A percentile compares a stretch with the other conserved stretches of the same genome.
Conservation (phyloP, 2,329 filamentous ascomycete species). For the Claviceps purpurea region DNA sequence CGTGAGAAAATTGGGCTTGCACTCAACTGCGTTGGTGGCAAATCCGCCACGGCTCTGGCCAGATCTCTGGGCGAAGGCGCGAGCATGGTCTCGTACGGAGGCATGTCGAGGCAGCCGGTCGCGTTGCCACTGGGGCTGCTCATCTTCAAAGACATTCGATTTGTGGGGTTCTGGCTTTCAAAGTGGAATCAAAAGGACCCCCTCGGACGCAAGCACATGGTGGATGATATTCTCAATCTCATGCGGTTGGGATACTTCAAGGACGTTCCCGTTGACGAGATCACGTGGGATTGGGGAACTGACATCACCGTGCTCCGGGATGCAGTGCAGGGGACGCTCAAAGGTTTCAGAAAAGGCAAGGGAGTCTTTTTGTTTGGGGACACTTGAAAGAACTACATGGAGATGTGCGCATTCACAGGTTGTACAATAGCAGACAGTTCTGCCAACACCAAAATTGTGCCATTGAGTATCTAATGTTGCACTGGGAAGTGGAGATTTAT, state of each 20-base stretch:
- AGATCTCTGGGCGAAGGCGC: conserved; percentile 56
- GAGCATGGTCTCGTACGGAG: conserved; percentile 84
- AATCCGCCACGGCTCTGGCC: conserved; percentile 65
- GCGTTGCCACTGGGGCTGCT: conserved; percentile 67
- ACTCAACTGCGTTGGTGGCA: conserved; percentile 89
- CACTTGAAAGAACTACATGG: conserved; percentile 23
- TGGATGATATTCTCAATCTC: conserved; percentile 72
- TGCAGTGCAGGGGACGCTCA: conserved; percentile 70
- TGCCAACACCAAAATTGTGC: neutral
- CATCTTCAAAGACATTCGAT: conserved; percentile 85
- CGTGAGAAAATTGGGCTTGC: conserved; percentile 62
- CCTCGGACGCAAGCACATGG: conserved; percentile 60
- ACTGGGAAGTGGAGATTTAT: neutral
- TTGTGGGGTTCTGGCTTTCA: conserved; percentile 91
- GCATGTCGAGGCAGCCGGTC: conserved; percentile 83
- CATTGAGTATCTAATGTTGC: neutral
- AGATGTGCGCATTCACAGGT: neutral
- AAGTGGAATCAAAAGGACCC: conserved; percentile 70
- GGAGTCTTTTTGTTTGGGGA: conserved; percentile 72
- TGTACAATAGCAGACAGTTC: conserved; percentile 1
- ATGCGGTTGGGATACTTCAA: conserved; percentile 64
- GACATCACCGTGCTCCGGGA: conserved; percentile 52
- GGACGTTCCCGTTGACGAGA: conserved; percentile 69
- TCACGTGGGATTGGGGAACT: conserved; percentile 75
- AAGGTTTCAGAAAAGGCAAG: conserved; percentile 78